Conservation (phyloP, 371 early-diverging fungal genomes). For the Syncephalastrum monosporum region DNA sequence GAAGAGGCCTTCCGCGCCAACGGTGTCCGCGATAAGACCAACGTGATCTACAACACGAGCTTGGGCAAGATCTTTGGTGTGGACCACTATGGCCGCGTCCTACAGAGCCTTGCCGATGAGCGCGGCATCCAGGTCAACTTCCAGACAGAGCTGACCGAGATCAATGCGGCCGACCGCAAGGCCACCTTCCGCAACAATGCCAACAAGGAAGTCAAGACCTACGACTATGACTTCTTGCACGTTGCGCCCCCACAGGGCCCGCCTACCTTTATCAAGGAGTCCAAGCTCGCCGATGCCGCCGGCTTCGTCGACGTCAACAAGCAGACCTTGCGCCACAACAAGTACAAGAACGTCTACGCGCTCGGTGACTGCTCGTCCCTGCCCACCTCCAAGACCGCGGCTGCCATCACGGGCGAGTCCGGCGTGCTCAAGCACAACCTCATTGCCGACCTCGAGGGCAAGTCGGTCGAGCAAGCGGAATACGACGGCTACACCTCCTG, state of each 20-base stretch:
- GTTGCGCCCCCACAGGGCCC: constrained; percentile 88
- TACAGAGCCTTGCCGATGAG: constrained; percentile 65
- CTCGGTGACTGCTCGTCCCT: constrained; percentile 82
- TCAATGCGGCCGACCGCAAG: constrained; percentile 59
- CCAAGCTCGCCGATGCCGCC: constrained; percentile 69
- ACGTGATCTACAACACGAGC: constrained; percentile 74
- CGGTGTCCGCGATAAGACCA: constrained; percentile 68
- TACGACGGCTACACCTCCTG: constrained; percentile 89
- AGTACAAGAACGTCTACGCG: constrained; percentile 77
- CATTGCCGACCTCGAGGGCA: constrained; percentile 62
- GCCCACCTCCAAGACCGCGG: constrained; percentile 93
- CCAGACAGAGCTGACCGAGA: constrained; percentile 68
- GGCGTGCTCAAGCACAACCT: constrained; percentile 77
- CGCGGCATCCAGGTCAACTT: constrained; percentile 73
- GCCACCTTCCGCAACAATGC: constrained; percentile 73
- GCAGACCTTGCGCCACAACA: constrained; percentile 76
- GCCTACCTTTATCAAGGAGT: constrained; percentile 74
- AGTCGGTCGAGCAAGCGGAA: constrained; percentile 42
- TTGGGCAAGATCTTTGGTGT: constrained; percentile 86
- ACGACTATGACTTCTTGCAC: constrained; percentile 81
- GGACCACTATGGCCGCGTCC: constrained; percentile 79
- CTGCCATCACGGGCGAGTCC: constrained; percentile 83
- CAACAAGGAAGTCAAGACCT: constrained; percentile 53
- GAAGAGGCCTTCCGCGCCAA: constrained; percentile 78
- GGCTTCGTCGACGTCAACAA: constrained; percentile 87